Percentiles rank a stretch among this genome's conserved stretches.
Evolutionary conservation across 139 green algal genomes (phyloP).

Genomic region (Coelastrella sp.): DNA sequence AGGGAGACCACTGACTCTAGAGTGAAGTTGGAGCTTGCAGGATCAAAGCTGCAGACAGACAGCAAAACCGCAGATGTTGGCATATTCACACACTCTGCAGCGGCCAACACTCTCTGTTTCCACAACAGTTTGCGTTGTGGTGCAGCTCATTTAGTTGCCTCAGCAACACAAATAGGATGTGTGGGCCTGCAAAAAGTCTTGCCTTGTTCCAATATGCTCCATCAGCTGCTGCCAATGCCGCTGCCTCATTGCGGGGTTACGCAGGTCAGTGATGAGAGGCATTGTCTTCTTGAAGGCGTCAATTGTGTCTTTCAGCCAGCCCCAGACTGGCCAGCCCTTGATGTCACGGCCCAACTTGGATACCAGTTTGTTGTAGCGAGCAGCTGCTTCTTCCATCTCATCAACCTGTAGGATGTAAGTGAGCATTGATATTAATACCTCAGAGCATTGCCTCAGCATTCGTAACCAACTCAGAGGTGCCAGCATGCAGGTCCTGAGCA

Average conservation of each 20-base stretch:
- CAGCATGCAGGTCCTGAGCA: too few relatives aligned
- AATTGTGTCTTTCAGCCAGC: conserved; percentile 79
- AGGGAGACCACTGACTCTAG: conserved; percentile 83
- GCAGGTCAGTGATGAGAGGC: conserved; percentile 91
- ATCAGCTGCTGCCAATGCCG: conserved; percentile 90
- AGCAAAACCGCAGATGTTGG: too few relatives aligned
- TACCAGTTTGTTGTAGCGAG: conserved; percentile 76
- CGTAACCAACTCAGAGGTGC: too few relatives aligned
- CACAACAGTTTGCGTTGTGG: too few relatives aligned
- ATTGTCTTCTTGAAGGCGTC: conserved; percentile 94
- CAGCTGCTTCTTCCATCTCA: conserved; percentile 85
- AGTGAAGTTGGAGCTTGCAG: conserved; percentile 76
- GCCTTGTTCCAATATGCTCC: conserved; percentile 63
- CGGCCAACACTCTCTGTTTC: too few relatives aligned
- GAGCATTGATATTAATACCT: not conserved
- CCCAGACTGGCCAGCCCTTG: conserved; percentile 82
- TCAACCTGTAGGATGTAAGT: conserved; percentile 66
- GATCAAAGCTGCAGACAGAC: conserved; percentile 73
- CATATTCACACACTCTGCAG: too few relatives aligned
- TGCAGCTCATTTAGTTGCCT: too few relatives aligned
- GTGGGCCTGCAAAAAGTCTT: not conserved
- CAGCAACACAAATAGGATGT: not conserved
- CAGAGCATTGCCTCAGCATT: too few relatives aligned
- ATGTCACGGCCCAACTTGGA: conserved; percentile 86
- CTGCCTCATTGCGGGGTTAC: conserved; percentile 85